phyloP scores from a whole-genome alignment of 2,329 filamentous ascomycete genomes.

The Aspergillus novofumigatus region DNA sequence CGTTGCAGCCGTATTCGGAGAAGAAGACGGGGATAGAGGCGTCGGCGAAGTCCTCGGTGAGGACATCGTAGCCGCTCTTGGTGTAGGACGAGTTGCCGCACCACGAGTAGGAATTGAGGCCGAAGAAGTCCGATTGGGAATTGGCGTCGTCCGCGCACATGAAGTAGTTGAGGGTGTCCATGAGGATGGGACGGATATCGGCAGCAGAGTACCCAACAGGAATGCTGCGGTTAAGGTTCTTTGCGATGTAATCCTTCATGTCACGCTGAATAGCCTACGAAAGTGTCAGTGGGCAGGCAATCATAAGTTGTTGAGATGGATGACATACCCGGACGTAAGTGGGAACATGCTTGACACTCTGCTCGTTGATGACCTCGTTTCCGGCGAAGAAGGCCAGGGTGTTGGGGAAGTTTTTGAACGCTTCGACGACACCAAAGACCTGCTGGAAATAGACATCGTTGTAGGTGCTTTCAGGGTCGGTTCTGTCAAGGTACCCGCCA shows the following conservation, averaged over 20 bases:
- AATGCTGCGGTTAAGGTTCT: slow-evolving; percentile 54
- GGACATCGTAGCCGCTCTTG: slow-evolving; percentile 51
- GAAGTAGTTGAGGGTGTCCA: slow-evolving; percentile 59
- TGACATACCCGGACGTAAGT: slow-evolving; percentile 52
- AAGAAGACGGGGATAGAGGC: slow-evolving; percentile 61
- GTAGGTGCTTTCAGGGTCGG: slow-evolving; percentile 53
- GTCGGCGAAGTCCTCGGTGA: slow-evolving; percentile 57
- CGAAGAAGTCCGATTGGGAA: slow-evolving; percentile 61
- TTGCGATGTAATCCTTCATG: slow-evolving; percentile 63
- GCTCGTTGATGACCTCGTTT: slow-evolving; percentile 65
- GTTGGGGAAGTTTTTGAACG: slow-evolving; percentile 64
- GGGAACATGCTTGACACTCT: slow-evolving; percentile 51
- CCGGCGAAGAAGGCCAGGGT: slow-evolving; percentile 63
- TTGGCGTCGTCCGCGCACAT: slow-evolving; percentile 51
- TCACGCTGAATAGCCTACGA: slow-evolving; percentile 58
- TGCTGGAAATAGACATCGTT: slow-evolving; percentile 52
- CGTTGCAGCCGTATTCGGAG: slow-evolving; percentile 64
- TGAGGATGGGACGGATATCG: slow-evolving; percentile 57
- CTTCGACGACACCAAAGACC: slow-evolving; percentile 61
- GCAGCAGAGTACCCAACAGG: slow-evolving; percentile 67
- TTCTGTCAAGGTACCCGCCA: slow-evolving; percentile 55
- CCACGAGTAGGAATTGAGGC: slow-evolving; percentile 67
- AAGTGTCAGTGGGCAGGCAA: not conserved
- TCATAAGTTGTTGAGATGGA: not conserved
- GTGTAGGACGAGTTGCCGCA: slow-evolving; percentile 56